Base-by-base conservation (phyloP, 305 asterid species). In the Fraxinus latifolia region DNA sequence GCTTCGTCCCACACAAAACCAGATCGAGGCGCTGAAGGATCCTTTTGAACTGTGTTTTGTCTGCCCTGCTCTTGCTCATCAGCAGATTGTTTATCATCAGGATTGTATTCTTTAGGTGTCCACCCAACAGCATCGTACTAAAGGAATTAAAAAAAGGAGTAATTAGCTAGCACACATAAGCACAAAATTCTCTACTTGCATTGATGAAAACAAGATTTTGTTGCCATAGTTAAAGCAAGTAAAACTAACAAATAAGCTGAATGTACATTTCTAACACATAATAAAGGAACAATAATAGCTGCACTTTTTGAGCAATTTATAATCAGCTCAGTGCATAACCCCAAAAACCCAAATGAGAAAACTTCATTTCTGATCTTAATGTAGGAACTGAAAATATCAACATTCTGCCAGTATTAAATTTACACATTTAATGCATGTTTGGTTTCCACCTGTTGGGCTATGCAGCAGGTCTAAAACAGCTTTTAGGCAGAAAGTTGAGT, bases 1-100 rank as follows among this genome's bases (percentile, higher is more conserved):
- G 99, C 95, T 89, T 93, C 97, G 81, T 96, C 99, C 98, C 99
- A 96, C 76, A 96, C 97, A 9, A 96, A 96, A 79, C 98, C 97
- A 81, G 98, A 93, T 77, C 91, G 97, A 33, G 98, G 95, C 62
- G 92, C 97, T 76, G 92, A 86, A 84, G 89, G 76, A 86, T 86
- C 89, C 79, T 85, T 85, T 79, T 85, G 96, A 75, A 84, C 85
- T 55, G 88, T 84, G 65, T 83, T 89, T 82, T 84, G 92, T 71
- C 89, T 92, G 82, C 83, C 82, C 84, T 84, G 95, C 77, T 88
- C 95, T 88, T 87, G 94, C 81, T 82, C 91, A 77, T 85, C 87
- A 74, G 86, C 82, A 50, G 92, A 84, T 82, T 86, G 94, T 77
- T 93, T 94, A 80, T 91, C 97, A 82, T 91, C 98, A 37, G 99